phyloP scores from a whole-genome alignment of 2,329 filamentous ascomycete genomes.

The Fusarium temperatum region DNA sequence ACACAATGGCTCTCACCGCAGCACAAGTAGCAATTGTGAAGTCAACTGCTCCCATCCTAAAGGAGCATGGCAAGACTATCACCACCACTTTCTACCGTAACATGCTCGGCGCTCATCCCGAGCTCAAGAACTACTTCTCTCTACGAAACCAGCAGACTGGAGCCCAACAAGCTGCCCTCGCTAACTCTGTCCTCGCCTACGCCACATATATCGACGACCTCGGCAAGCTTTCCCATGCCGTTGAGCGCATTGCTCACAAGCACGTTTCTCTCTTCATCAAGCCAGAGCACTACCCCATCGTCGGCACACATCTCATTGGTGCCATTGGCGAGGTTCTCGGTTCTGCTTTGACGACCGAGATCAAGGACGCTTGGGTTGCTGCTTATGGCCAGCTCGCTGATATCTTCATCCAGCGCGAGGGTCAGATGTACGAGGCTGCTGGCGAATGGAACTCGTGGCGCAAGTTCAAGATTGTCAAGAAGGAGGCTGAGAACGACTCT shows the following conservation, averaged over 20 bases:
- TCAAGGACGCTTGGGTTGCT: conserved; percentile 75
- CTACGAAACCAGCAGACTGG: conserved; percentile 73
- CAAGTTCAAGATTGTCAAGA: conserved; percentile 65
- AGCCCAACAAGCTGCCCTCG: conserved; percentile 75
- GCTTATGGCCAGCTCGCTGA: conserved; percentile 77
- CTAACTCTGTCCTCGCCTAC: conserved; percentile 75
- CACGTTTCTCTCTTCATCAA: conserved; percentile 76
- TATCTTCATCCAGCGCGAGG: conserved; percentile 74
- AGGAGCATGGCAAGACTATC: conserved; percentile 73
- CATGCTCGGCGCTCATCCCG: conserved; percentile 70
- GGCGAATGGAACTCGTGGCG: conserved; percentile 59
- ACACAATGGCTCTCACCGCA: conserved; percentile 62
- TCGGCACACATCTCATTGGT: conserved; percentile 73
- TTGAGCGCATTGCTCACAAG: conserved; percentile 79
- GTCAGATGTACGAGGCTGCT: conserved; percentile 64
- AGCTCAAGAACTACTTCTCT: conserved; percentile 76
- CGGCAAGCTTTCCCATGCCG: conserved; percentile 61
- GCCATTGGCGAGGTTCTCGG: conserved; percentile 76
- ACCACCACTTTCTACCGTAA: conserved; percentile 78
- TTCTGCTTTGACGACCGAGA: conserved; percentile 70
- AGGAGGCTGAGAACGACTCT: conserved; percentile 66
- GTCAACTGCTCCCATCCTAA: conserved; percentile 77
- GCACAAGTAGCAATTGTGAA: conserved; percentile 78
- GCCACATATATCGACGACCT: conserved; percentile 78
- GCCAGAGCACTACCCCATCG: conserved; percentile 75